phyloP scores from a whole-genome alignment of 306 rosid genomes.

The Hylodesmum podocarpum region DNA sequence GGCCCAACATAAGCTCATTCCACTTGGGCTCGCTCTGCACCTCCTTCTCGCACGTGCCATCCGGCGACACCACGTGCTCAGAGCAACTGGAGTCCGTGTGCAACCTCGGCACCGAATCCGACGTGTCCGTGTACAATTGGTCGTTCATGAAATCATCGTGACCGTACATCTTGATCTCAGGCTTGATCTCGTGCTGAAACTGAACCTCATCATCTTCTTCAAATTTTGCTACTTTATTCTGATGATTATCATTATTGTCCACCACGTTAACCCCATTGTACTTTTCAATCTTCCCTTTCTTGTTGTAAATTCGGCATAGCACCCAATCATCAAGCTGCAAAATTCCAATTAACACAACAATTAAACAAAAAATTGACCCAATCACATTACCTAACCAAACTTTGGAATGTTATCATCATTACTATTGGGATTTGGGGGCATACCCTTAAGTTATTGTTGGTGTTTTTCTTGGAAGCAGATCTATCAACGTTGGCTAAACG shows the following conservation, averaged over 20 bases:
- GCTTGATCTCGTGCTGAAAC: slow-evolving; percentile 57
- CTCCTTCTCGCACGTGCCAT: slow-evolving; percentile 69
- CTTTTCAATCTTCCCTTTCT: slow-evolving; percentile 76
- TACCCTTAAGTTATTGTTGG: slow-evolving; percentile 60
- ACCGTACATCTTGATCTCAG: slow-evolving; percentile 37
- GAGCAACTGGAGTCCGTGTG: slow-evolving; percentile 71
- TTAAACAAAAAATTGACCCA: background rate
- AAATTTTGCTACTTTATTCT: slow-evolving; percentile 9
- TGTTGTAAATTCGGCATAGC: slow-evolving; percentile 89
- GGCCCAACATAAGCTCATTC: slow-evolving; percentile 39
- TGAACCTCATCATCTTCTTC: slow-evolving; percentile 15
- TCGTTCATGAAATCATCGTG: slow-evolving; percentile 25
- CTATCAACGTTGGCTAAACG: slow-evolving; percentile 94
- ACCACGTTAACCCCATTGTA: background rate
- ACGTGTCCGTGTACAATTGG: slow-evolving; percentile 50
- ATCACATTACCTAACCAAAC: too few species aligned
- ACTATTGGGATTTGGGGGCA: background rate
- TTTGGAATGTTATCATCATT: background rate
- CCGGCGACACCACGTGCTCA: slow-evolving; percentile 80
- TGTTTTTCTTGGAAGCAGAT: slow-evolving; percentile 68
- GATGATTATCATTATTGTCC: too few species aligned
- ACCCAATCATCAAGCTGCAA: slow-evolving; percentile 98
- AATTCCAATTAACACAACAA: background rate
- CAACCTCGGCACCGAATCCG: slow-evolving; percentile 66
- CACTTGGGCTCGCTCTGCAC: slow-evolving; percentile 78